These are phyloP conservation scores for Kodamaea jinghongensis DNA, from an alignment of 805 yeast species.

Conservation along the genomic window DNA sequence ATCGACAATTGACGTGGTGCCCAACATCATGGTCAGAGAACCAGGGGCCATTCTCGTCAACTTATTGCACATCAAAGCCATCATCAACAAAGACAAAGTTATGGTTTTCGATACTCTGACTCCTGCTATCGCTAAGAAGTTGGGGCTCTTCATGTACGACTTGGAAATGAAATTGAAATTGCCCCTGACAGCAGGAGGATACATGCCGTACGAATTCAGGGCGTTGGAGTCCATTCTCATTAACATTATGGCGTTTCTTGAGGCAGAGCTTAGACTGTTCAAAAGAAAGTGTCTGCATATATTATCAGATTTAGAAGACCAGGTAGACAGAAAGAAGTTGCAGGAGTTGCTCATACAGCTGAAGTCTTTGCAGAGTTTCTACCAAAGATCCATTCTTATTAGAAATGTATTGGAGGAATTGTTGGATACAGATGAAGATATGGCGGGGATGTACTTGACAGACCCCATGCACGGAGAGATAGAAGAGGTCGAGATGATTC, in stretches of 20 bases:
- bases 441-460: constrained; percentile 74
- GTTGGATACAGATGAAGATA: constrained; percentile 82
- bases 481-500: constrained; percentile 80
- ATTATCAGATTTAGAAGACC: constrained; percentile 69
- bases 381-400: constrained; percentile 72
- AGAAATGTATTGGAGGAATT: constrained; percentile 81
- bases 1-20: constrained; percentile 75
- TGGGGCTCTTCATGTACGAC: constrained; percentile 83
- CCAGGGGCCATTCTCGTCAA: constrained; percentile 75
- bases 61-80: constrained; percentile 82
- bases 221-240: constrained; percentile 82
- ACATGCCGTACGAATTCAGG: constrained; percentile 62
- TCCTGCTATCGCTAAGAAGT: constrained; percentile 62
- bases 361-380: constrained; percentile 66
- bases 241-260: constrained; percentile 76
- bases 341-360: constrained; percentile 72
- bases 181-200: constrained; percentile 15
- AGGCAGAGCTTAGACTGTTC: constrained; percentile 67
- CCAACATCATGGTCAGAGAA: constrained; percentile 78
- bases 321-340: constrained; percentile 72
- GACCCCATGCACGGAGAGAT: constrained; percentile 34
- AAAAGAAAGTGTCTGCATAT: constrained; percentile 58
- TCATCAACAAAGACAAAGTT: constrained; percentile 76
- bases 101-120: constrained; percentile 78
- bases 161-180: constrained; percentile 66